Base-by-base conservation (phyloP, 176 grass and related monocot species). In the Phoenix dactylifera region DNA sequence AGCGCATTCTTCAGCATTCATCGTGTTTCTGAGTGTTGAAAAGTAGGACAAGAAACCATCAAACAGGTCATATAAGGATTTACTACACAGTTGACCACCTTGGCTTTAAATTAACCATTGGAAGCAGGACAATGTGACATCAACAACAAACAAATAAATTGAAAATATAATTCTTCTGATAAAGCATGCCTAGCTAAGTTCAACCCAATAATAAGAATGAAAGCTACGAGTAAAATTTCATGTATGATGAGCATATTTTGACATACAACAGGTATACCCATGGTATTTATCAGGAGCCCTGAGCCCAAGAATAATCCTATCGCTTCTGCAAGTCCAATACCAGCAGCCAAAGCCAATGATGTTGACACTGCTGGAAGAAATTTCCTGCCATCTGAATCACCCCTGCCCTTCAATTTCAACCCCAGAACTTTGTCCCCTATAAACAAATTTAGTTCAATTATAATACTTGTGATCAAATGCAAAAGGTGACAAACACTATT, bases 181-280 rank as follows among this genome's bases (percentile, higher is more conserved):
- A 44, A 44, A 44, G 35, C 10, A 44, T 44, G 35, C 35, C 12
- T 52, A 51, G 44, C 12, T 62, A 26, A 63, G 9, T 62, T 32
- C 5, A 39, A 51, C 18, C 16, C 18, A 48, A 28, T 5, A n/a
- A 44, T n/a, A 5, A 6, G 9, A 44, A 44, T 9, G 0, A 10
- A 44, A 44, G 7, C 9, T 14, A 44, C 14, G 7, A 44, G 35
- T 6, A 44, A 39, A 44, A 44, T 44, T 44, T 44, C 10, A 44
- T 44, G 7, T 44, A 10, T 44, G 35, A 44, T 44, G 10, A 50
- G 19, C 50, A 70, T 70, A 74, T 79, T 68, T 59, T 55, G 32
- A 96, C 91, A 18, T 96, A 96, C 91, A 49, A 80, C 24, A 39
- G 83, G 58, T 87, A 96, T 82, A 80, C 91, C 91, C 49, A 90